Evolutionary conservation across 345 rosid genomes (phyloP).

Genomic region (Bruguiera gymnorhiza): DNA sequence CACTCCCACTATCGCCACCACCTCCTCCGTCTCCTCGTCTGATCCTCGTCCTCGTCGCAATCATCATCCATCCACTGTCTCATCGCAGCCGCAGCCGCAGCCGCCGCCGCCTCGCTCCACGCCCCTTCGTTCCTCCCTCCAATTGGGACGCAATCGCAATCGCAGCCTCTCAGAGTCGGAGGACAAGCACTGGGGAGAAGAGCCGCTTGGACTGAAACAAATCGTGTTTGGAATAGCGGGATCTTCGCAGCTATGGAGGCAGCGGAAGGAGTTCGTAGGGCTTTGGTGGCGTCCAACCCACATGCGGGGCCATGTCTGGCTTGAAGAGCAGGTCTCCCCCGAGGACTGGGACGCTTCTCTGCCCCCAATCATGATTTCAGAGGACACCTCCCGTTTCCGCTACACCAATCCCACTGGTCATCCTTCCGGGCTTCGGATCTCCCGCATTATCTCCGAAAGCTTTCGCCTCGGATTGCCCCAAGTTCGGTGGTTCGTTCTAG

Average conservation of each 20-base stretch:
- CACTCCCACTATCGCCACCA: conserved; percentile 11
- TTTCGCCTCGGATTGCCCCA: conserved; percentile 61
- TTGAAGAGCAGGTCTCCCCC: conserved; percentile 54
- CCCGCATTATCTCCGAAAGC: conserved; percentile 64
- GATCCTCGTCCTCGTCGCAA: too few relatives aligned
- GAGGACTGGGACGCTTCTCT: conserved; percentile 51
- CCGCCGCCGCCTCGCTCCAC: background rate
- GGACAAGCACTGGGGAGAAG: background rate
- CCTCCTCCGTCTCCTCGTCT: conserved; percentile 3
- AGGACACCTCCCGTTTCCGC: conserved; percentile 80
- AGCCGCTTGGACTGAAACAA: conserved; percentile 39
- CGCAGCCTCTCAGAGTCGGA: conserved; percentile 37
- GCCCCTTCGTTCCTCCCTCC: conserved; percentile 1
- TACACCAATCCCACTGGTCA: conserved; percentile 93
- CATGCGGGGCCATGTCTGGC: conserved; percentile 86
- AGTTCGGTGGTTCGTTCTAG: conserved; percentile 82
- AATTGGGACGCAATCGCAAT: conserved; percentile 17
- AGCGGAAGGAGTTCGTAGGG: conserved; percentile 70
- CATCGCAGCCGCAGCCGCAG: background rate
- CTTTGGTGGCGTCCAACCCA: conserved; percentile 79
- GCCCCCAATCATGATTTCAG: conserved; percentile 73
- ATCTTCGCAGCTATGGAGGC: conserved; percentile 75
- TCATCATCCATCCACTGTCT: background rate
- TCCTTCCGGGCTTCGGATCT: conserved; percentile 88
- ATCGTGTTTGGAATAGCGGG: conserved; percentile 92